Conservation (phyloP, 2,329 filamentous ascomycete genomes). For the Colletotrichum falcatum region DNA sequence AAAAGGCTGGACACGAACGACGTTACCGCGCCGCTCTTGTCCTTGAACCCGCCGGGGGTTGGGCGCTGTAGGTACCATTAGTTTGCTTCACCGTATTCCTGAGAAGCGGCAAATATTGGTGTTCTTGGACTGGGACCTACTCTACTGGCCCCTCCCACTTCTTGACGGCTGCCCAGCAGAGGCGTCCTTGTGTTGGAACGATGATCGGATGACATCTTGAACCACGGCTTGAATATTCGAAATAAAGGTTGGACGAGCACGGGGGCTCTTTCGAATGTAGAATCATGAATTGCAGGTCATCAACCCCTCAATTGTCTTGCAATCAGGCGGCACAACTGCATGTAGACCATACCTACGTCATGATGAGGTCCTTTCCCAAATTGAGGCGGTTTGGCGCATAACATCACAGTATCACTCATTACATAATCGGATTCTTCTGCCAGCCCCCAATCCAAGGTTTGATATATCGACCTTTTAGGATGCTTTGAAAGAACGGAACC, state of each 20-base stretch:
- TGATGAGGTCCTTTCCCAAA: neutral
- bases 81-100: neutral
- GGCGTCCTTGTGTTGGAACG: neutral
- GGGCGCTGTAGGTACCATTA: neutral
- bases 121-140: neutral
- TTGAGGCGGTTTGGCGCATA: neutral
- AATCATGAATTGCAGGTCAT: neutral
- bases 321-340: neutral
- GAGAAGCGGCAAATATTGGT: neutral
- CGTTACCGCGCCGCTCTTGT: neutral
- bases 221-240: neutral
- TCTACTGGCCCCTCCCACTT: neutral
- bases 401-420: neutral
- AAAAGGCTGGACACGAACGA: constrained; percentile 12
- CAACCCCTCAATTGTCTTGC: constrained; percentile 10
- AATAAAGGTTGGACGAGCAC: no score
- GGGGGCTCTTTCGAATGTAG: neutral
- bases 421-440: neutral
- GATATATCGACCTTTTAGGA: neutral
- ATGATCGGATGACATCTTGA: neutral
- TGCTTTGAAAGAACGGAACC: neutral
- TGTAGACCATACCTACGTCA: constrained; percentile 6
- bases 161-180: constrained; percentile 1
- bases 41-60: neutral
- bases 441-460: neutral